Base-by-base conservation (phyloP, 768 basidiomycete genomes). In the Botryobasidium botryosum region DNA sequence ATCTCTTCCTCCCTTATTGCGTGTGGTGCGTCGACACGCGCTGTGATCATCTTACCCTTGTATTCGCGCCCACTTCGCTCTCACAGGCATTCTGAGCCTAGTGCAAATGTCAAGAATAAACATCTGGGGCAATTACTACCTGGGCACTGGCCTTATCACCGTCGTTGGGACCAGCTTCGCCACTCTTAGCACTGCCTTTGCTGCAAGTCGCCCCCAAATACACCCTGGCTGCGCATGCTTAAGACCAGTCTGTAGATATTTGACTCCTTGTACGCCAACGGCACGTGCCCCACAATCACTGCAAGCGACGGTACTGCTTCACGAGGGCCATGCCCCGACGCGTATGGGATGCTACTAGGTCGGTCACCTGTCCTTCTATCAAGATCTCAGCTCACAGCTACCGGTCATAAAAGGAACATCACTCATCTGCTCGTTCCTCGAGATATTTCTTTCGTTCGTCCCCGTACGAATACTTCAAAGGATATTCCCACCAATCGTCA, bases 141-240 rank as follows among this genome's bases (percentile, higher is more conserved):
- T 85, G 15, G 80, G 81, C 2, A 84, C 82, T n/a, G 85, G 85
- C 0, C 60, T 87, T 17, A 66, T 88, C 44, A 76, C 75, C 5
- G 82, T 87, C 15, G 81, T 86, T 4, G 85, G 84, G 15, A 82
- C 78, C 1, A 79, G 77, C 53, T 85, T 86, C 53, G 70, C 81
- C 4, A 83, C 82, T 0, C 65, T 87, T 10, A 77, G 75, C 37
- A 80, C 79, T 1, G 82, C 77, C 1, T 69, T 70, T 53, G 68
- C 79, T 3, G 78, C 79, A 50, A 2, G 74, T 60, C 20, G 37
- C 23, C 23, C 8, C n/a, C n/a, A 13, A 10, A 39, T 39, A 13
- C 24, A 1, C 52, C 50, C 43, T 49, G 46, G 28, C 25, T 35
- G 18, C 44, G 13, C 20, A 20, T 10, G 38, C 1, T 24, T 26